Conservation (phyloP, 208 protist genomes). For the Acanthamoeba sp. region DNA sequence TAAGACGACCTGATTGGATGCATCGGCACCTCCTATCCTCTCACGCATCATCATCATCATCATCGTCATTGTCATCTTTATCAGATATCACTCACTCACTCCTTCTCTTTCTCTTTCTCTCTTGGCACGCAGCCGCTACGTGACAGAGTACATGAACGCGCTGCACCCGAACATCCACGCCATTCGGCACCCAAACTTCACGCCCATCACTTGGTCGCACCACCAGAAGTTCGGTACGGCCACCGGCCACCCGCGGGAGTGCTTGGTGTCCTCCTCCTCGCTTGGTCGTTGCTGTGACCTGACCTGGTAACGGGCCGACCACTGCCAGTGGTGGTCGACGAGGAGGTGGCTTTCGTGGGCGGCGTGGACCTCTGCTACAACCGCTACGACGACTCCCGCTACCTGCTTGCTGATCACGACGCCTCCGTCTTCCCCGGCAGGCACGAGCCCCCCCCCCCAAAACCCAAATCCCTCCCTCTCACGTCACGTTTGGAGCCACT, state of each 20-base stretch:
- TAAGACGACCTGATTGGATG: not conserved
- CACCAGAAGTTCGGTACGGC: constrained; percentile 46
- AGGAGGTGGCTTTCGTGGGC: constrained; percentile 86
- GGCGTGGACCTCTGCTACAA: constrained; percentile 84
- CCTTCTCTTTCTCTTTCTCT: no score
- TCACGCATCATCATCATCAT: no score
- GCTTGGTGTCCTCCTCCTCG: not conserved
- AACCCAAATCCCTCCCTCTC: not conserved
- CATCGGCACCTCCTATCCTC: no score
- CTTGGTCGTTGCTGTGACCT: not conserved
- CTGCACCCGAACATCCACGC: constrained; percentile 16
- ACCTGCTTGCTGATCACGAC: not conserved
- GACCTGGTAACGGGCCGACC: not conserved
- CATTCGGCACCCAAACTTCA: constrained; percentile 45
- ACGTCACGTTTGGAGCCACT: no score
- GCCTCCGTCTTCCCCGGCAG: constrained; percentile 6
- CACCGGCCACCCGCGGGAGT: no score
- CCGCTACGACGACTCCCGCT: constrained; percentile 77
- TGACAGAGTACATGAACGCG: constrained; percentile 36
- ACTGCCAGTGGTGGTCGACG: constrained; percentile 79
- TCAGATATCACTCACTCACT: no score
- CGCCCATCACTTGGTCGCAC: constrained; percentile 38
- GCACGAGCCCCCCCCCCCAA: not conserved
- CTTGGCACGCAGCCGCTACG: not conserved
- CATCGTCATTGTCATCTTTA: no score